Percentiles rank a stretch among this genome's conserved stretches.
phyloP scores from a whole-genome alignment of 2,329 filamentous ascomycete species.

The Helicocarpus griseus region DNA sequence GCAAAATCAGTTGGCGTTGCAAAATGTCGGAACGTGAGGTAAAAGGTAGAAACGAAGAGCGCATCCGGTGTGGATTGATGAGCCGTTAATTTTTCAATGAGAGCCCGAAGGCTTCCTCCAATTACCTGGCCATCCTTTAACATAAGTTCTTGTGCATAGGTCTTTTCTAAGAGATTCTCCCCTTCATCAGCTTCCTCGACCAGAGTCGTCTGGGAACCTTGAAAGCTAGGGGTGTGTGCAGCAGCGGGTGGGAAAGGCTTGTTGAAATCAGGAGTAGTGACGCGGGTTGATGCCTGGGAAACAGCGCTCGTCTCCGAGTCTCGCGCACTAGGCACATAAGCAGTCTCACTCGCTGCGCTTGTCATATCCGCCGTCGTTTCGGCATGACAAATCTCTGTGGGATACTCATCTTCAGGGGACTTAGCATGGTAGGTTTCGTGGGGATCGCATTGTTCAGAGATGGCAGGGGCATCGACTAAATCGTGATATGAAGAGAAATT shows the following conservation, averaged over 20 bases:
- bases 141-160: slow-evolving; percentile 81
- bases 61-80: slow-evolving; percentile 88
- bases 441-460: slow-evolving; percentile 20
- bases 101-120: slow-evolving; percentile 76
- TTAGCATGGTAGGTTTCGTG: slow-evolving; percentile 28
- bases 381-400: slow-evolving; percentile 43
- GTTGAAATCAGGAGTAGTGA: slow-evolving; percentile 69
- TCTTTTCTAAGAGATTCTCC: slow-evolving; percentile 77
- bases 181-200: slow-evolving; percentile 73
- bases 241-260: slow-evolving; percentile 50
- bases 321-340: slow-evolving; percentile 60
- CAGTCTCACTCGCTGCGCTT: slow-evolving; percentile 68
- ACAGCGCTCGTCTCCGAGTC: slow-evolving; percentile 72
- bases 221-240: slow-evolving; percentile 57
- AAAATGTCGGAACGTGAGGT: slow-evolving; percentile 90
- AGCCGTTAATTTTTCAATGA: slow-evolving; percentile 89
- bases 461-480: slow-evolving; percentile 13
- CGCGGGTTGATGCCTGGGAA: slow-evolving; percentile 75
- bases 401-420: slow-evolving; percentile 23
- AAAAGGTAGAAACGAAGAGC: slow-evolving; percentile 88
- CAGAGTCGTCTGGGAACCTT: slow-evolving; percentile 53
- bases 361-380: slow-evolving; percentile 56
- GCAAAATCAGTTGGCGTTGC: slow-evolving; percentile 72
- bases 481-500: slow-evolving; percentile 10
- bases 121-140: slow-evolving; percentile 95